Evolutionary conservation across 176 grass and related monocot species (phyloP), one percentile per base, ranked within the genome.

Genomic region (Carex kokanica): DNA sequence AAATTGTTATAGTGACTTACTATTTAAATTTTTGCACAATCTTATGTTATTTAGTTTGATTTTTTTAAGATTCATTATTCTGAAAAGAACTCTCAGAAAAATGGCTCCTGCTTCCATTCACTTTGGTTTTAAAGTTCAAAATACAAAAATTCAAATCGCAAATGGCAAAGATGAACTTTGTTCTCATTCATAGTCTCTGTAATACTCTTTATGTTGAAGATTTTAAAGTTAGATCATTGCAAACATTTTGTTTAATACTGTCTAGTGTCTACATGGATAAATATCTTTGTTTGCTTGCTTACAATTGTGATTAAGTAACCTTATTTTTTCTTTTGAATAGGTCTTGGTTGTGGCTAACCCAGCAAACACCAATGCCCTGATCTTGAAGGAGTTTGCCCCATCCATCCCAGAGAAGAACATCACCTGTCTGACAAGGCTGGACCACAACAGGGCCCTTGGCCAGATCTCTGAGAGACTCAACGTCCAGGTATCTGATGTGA

Each of bases 341-440:
- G 96, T 99, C 79, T 82, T 99, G 60, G 96, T 99, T 84, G 96
- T 99, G 51, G 96, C 96, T 82, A 95, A 99, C 78, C 93, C 96
- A 71, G 93, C 96, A 61, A 99, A 99, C 68, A 99, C 96, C 27
- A 99, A 99, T 83, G 96, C 96, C 64, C 89, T 99, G 64, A 99
- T 99, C 84, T 83, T 99, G 84, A 99, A 99, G 85, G 93, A 95
- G 86, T 99, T 93, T 0, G 96, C 96, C 71, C 96, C 96, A 83
- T 95, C 92, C 38, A 93, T 99, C 61, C 89, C 96, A 71, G 96
- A 88, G 84, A 99, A 90, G 80, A 99, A 99, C 66, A 91, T 99
- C 64, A 99, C 91, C 79, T 99, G 96, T 84, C 79, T 99, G 83
- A 95, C 96, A 79, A 88, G 96, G 64, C 85, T 99, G 45, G 93